A percentile compares a stretch with the other conserved stretches of the same genome.
These are phyloP conservation scores for Paramecium pentaurelia DNA, from an alignment of 73 alveolate genomes.

Conservation along the genomic window DNA sequence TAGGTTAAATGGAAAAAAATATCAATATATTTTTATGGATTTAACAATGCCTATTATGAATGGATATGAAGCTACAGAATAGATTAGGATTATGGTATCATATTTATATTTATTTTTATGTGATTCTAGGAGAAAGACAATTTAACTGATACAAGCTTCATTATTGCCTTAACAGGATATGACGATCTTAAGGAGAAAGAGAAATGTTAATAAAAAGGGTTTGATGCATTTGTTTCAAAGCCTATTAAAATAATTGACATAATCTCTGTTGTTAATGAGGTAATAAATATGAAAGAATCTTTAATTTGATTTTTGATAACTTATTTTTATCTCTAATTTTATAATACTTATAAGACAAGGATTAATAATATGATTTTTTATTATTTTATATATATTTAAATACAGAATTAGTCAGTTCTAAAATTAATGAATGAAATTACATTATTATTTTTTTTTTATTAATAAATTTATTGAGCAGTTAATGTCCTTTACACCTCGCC, in stretches of 20 bases:
- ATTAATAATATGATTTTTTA: neutral
- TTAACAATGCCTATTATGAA: neutral
- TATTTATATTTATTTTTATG: neutral
- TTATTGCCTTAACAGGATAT: conserved; percentile 13
- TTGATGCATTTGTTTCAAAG: conserved; percentile 11
- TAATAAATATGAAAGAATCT: neutral
- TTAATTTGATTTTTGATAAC: neutral
- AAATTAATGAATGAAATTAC: neutral
- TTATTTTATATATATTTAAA: neutral
- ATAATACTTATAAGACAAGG: neutral
- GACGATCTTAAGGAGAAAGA: conserved; percentile 3
- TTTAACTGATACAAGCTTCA: neutral
- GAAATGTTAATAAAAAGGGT: neutral
- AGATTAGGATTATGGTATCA: neutral
- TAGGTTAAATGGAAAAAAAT: neutral
- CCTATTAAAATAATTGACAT: neutral
- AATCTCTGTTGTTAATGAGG: neutral
- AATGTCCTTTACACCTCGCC: conserved; percentile 22
- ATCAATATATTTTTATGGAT: neutral
- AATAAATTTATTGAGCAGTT: conserved; percentile 48
- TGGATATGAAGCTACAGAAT: neutral
- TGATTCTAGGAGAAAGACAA: neutral
- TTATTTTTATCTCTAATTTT: neutral
- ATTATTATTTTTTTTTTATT: conserved; percentile 7
- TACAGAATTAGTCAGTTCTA: neutral